Base-by-base conservation (phyloP, 1,284 basidiomycete genomes). In the Heliocybe sulcata region DNA sequence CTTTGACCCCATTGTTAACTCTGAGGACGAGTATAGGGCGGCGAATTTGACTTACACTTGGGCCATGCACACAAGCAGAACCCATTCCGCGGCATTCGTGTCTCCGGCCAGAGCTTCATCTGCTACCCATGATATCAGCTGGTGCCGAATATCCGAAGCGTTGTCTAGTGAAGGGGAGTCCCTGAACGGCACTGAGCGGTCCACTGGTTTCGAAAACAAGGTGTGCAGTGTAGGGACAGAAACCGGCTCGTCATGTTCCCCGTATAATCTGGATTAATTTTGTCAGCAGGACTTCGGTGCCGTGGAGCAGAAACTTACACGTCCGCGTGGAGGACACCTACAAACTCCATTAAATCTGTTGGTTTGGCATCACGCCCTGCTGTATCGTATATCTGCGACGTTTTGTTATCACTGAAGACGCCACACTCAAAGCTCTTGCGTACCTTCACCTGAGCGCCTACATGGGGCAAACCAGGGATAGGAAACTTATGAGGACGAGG, bases 381-480 rank as follows among this genome's bases (percentile, higher is more conserved):
- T 35, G 65, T 66, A 51, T 81, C 78, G 60, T 90, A 90, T 26
- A 88, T 68, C 85, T 88, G 35, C 3, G 26, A 38, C 20, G 25
- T 42, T 19, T 20, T 2, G 54, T 14, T 16, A 48, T 38, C 47
- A 50, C 45, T 22, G 23, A 25, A 38, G 29, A 20, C 54, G 29
- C 45, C 10, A 22, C n/a, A 26, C 2, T 27, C 19, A 45, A 42
- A 3, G 26, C 31, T 3, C 10, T 54, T n/a, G 35, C 61, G 27
- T 60, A 86, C 87, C 75, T 90, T 90, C 60, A 87, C 69, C 66
- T 87, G 84, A 2, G 80, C 75, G 9, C 85, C 88, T 11, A 87
- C 62, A 63, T 89, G 84, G 10, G 72, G 58, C 12, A 64, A 63
- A n/a, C 69, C 68, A 8, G 77, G 72, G 16, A 81, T 59, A 12